A percentile compares a stretch with the other conserved stretches of the same genome.
Conservation (phyloP, 257 asterid species). For the Coffea eugenioides region DNA sequence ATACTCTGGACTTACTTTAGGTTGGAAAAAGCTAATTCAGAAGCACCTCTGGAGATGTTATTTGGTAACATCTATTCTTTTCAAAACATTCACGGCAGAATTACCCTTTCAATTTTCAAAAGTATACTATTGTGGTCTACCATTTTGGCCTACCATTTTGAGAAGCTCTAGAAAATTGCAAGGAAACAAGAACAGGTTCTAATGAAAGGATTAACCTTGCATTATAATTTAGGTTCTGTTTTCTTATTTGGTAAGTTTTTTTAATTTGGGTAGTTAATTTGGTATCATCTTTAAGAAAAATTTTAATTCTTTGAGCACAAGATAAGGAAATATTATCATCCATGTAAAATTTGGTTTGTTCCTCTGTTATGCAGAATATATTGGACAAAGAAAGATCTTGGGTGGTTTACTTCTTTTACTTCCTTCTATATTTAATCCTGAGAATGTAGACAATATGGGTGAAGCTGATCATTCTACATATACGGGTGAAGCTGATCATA, state of each 20-base stretch:
- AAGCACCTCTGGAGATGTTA: neutral
- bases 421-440: conserved; percentile 65
- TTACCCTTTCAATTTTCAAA: neutral
- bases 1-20: neutral
- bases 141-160: neutral
- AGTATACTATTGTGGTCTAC: neutral
- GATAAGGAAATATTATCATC: neutral
- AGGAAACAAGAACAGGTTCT: neutral
- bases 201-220: neutral
- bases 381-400: conserved; percentile 68
- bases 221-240: neutral
- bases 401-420: conserved; percentile 86
- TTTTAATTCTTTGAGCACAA: neutral
- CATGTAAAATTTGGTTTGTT: conserved; percentile 14
- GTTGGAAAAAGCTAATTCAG: neutral
- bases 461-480: neutral
- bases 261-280: neutral
- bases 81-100: neutral
- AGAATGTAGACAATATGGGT: conserved; percentile 36
- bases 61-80: neutral
- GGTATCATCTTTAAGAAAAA: neutral
- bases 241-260: too few relatives aligned
- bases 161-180: neutral
- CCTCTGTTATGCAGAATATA: conserved; percentile 63
- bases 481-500: conserved; percentile 37